Percentiles rank a stretch among this genome's conserved stretches.
Evolutionary conservation across 179 eudicot genomes (phyloP).

Genomic region (Silene coronaria): DNA sequence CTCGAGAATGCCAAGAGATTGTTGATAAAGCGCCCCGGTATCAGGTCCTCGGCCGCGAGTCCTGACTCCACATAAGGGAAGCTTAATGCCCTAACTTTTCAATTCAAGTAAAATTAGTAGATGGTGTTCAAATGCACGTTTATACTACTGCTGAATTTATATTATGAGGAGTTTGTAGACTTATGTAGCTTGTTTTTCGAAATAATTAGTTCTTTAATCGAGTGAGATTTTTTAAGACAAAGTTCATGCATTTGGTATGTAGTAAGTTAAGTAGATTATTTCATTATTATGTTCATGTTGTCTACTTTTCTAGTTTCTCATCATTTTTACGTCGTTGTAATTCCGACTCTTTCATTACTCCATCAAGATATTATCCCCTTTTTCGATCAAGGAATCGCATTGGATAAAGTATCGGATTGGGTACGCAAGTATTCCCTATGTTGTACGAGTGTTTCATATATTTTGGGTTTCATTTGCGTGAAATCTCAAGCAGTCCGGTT

Average conservation of each 20-base stretch:
- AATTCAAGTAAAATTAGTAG: conserved; percentile 22
- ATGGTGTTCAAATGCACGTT: conserved; percentile 20
- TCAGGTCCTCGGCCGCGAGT: neutral
- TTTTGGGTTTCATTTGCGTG: too few species aligned
- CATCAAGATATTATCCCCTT: too few species aligned
- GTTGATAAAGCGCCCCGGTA: conserved; percentile 12
- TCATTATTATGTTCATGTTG: neutral
- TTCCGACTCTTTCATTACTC: too few species aligned
- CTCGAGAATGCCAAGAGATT: conserved; percentile 10
- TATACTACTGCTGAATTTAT: conserved; percentile 20
- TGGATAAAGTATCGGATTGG: too few species aligned
- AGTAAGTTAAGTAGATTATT: conserved; percentile 5
- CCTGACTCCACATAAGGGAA: conserved; percentile 17
- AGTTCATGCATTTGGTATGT: conserved; percentile 8
- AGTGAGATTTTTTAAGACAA: conserved; percentile 16
- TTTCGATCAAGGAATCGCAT: too few species aligned
- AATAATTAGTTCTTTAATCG: conserved; percentile 21
- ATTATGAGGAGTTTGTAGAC: conserved; percentile 18
- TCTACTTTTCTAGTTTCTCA: neutral
- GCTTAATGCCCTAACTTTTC: conserved; percentile 22
- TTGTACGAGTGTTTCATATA: too few species aligned
- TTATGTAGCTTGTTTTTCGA: conserved; percentile 18
- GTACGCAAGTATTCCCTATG: too few species aligned
- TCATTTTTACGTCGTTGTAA: too few species aligned
- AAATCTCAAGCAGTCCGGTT: too few species aligned